A percentile compares a stretch with the other conserved stretches of the same genome.
Evolutionary conservation across 768 basidiomycete genomes (phyloP).

Genomic region (Boletus coccyginus): DNA sequence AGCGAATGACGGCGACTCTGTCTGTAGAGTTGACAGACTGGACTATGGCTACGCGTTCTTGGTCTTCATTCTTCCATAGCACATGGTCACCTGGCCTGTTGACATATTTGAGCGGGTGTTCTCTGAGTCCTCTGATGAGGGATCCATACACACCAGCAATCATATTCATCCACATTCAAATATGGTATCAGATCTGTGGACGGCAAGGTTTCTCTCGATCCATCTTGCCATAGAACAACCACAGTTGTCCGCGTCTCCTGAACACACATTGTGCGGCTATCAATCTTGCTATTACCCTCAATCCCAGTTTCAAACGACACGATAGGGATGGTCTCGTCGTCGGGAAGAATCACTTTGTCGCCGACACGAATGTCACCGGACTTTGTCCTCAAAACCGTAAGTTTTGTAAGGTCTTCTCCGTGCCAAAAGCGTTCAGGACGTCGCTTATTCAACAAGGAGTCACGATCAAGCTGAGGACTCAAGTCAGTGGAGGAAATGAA

Average conservation of each 20-base stretch:
- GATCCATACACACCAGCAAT: conserved; percentile 64
- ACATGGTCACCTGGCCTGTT: conserved; percentile 90
- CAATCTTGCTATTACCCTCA: conserved; percentile 44
- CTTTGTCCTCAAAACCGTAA: conserved; percentile 60
- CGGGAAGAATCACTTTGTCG: conserved; percentile 64
- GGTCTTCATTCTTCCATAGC: conserved; percentile 75
- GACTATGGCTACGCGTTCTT: conserved; percentile 65
- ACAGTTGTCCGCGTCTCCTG: conserved; percentile 68
- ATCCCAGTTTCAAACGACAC: conserved; percentile 61
- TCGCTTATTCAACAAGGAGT: conserved; percentile 50
- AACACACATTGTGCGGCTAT: conserved; percentile 59
- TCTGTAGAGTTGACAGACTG: conserved; percentile 73
- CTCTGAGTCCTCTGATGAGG: background rate
- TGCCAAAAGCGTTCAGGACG: conserved; percentile 79
- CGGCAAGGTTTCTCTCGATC: conserved; percentile 56
- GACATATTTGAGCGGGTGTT: conserved; percentile 7
- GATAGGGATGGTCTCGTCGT: conserved; percentile 43
- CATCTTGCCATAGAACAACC: conserved; percentile 87
- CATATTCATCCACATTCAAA: conserved; percentile 86
- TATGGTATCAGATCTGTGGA: conserved; percentile 76
- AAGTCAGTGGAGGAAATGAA: conserved; percentile 1
- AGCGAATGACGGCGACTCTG: conserved; percentile 65
- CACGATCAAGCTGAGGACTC: conserved; percentile 52
- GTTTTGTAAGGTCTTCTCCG: conserved; percentile 57
- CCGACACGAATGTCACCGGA: conserved; percentile 72